Evolutionary conservation across 768 basidiomycete genomes (phyloP).

Genomic region (Lactarius tabidus): DNA sequence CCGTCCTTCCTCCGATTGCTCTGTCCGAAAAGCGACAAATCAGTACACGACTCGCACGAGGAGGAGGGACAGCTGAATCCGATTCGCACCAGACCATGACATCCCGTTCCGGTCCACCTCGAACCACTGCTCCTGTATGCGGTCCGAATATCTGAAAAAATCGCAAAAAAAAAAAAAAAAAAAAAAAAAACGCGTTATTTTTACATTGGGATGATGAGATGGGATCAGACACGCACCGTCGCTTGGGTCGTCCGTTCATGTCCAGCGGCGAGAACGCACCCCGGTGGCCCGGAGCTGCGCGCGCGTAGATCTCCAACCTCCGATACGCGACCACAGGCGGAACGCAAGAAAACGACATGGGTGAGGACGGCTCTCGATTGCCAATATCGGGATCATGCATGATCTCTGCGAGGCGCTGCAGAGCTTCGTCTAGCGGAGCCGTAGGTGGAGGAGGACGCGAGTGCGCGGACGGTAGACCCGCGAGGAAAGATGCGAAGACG

Average conservation of each 20-base stretch:
- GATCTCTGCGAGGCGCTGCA: constrained; percentile 15
- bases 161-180: not conserved
- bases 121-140: constrained; percentile 25
- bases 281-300: constrained; percentile 17
- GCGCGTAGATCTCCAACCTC: constrained; percentile 1
- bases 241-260: constrained; percentile 21
- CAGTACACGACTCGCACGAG: not conserved
- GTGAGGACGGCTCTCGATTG: constrained; percentile 8
- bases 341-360: constrained; percentile 26
- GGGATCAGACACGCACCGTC: constrained; percentile 18
- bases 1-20: constrained; percentile 13
- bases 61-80: no score
- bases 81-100: constrained; percentile 17
- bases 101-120: constrained; percentile 22
- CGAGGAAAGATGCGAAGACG: constrained; percentile 27
- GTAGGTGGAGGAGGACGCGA: constrained; percentile 5
- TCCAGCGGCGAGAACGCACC: constrained; percentile 23
- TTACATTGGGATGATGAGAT: no score
- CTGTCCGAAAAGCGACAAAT: not conserved
- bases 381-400: constrained; percentile 9
- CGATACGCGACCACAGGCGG: not conserved
- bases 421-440: constrained; percentile 5
- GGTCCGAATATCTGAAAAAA: constrained; percentile 24
- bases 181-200: not conserved
- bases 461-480: constrained; percentile 17